Evolutionary conservation across 257 asterid genomes (phyloP).

Genomic region (Nicotiana attenuata): DNA sequence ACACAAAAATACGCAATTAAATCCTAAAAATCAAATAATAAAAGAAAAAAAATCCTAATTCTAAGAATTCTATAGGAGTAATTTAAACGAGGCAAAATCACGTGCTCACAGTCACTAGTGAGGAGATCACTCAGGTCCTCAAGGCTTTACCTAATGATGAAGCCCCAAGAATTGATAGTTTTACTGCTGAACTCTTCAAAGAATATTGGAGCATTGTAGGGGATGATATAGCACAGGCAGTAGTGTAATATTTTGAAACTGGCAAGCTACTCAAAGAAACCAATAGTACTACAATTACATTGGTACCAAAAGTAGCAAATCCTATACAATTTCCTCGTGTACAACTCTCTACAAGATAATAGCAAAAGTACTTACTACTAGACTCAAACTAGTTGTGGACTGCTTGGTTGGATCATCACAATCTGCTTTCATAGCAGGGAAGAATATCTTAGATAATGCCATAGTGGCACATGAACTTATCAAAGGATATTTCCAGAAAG

Average conservation of each 20-base stretch:
- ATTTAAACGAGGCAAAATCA: too few species aligned
- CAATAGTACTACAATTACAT: neutral
- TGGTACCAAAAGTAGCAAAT: neutral
- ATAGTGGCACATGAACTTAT: neutral
- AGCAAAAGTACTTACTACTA: neutral
- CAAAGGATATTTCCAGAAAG: neutral
- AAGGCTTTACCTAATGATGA: too few species aligned
- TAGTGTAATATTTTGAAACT: neutral
- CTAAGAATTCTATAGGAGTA: too few species aligned
- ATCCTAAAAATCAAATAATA: too few species aligned
- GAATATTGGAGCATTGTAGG: too few species aligned
- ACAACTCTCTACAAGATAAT: neutral
- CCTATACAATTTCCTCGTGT: neutral
- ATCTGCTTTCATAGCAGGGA: neutral
- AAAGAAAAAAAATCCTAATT: too few species aligned
- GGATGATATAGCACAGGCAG: too few species aligned
- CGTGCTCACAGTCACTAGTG: too few species aligned
- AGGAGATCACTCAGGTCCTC: too few species aligned
- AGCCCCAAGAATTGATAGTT: too few species aligned
- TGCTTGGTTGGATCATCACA: neutral
- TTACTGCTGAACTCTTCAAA: too few species aligned
- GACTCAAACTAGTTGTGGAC: neutral
- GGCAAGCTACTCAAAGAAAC: neutral
- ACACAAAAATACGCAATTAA: too few species aligned
- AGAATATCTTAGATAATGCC: neutral